phyloP scores from a whole-genome alignment of 495 filamentous ascomycete genomes.

The Aspergillus diversus region DNA sequence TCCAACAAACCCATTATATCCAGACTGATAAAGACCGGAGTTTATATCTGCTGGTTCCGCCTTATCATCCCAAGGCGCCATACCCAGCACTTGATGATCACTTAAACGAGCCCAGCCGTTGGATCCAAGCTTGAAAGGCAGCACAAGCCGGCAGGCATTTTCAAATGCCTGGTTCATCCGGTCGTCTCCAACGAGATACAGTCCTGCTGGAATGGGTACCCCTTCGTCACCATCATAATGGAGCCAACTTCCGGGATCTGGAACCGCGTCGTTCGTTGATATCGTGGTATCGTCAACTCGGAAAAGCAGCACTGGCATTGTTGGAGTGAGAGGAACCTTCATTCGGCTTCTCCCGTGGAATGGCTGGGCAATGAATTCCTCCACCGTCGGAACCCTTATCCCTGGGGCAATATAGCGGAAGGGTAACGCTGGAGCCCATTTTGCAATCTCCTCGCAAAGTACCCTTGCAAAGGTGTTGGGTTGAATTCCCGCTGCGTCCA shows the following conservation, averaged over 20 bases:
- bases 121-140: neutral
- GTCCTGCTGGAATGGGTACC: neutral
- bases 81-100: neutral
- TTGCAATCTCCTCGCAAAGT: neutral
- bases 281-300: neutral
- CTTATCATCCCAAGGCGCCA: neutral
- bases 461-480: neutral
- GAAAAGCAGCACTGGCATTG: constrained; percentile 1
- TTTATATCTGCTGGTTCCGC: neutral
- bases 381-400: neutral
- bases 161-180: neutral
- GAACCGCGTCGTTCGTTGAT: neutral
- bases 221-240: neutral
- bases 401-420: constrained; percentile 2
- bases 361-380: neutral
- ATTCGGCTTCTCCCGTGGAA: neutral
- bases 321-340: neutral
- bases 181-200: neutral
- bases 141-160: neutral
- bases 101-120: constrained; percentile 1
- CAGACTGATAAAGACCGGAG: neutral
- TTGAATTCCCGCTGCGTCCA: neutral
- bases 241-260: neutral
- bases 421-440: neutral
- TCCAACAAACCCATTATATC: neutral